Evolutionary conservation across 768 basidiomycete genomes (phyloP).

Genomic region (Daedaleopsis nitida): DNA sequence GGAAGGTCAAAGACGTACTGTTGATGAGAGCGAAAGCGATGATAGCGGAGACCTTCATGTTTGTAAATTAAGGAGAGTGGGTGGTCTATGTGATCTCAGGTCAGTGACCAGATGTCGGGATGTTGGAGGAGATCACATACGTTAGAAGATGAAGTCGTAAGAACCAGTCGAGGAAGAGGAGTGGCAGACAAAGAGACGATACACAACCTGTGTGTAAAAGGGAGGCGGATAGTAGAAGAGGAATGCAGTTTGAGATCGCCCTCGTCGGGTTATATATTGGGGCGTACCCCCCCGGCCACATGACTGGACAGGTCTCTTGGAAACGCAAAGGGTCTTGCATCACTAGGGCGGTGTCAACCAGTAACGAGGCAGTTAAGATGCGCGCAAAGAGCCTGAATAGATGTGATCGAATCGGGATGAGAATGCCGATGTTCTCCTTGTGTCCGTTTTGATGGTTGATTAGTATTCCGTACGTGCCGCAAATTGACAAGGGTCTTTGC

Average conservation of each 20-base stretch:
- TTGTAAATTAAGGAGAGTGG: constrained; percentile 5
- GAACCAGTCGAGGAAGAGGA: neutral
- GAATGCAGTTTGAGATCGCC: neutral
- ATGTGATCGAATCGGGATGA: neutral
- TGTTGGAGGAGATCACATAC: neutral
- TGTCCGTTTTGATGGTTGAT: neutral
- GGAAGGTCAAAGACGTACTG: neutral
- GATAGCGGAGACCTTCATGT: constrained; percentile 15
- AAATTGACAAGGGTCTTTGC: neutral
- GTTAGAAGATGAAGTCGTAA: neutral
- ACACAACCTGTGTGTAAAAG: constrained; percentile 1
- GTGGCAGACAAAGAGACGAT: constrained; percentile 1
- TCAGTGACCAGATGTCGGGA: neutral
- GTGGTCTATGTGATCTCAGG: neutral
- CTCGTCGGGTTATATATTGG: neutral
- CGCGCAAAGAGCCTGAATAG: neutral
- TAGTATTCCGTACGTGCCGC: neutral
- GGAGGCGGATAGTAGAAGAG: neutral
- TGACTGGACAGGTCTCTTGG: neutral
- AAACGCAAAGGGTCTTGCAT: neutral
- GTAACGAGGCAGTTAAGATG: constrained; percentile 2
- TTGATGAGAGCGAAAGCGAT: constrained; percentile 7
- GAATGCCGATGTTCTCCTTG: neutral
- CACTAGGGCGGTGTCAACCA: neutral
- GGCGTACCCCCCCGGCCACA: neutral